These are phyloP conservation scores for Komagataella pseudopastoris DNA, from an alignment of 805 yeast genomes.

Conservation along the genomic window DNA sequence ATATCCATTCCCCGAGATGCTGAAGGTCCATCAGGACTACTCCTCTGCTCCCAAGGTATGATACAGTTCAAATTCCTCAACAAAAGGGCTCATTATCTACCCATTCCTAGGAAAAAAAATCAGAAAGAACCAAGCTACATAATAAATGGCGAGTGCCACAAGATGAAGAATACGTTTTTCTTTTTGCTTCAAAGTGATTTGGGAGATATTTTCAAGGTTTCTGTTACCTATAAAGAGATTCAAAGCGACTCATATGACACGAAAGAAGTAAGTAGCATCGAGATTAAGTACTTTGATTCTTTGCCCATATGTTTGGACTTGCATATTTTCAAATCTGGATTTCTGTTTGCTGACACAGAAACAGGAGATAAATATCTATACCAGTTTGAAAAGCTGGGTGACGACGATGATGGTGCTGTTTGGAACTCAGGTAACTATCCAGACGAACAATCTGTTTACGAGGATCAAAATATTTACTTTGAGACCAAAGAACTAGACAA, in stretches of 20 bases:
- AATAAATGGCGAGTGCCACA: constrained; percentile 50
- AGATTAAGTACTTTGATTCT: constrained; percentile 67
- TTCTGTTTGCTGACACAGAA: constrained; percentile 53
- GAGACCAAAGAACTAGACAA: constrained; percentile 32
- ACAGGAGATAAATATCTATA: constrained; percentile 52
- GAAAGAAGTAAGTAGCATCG: constrained; percentile 23
- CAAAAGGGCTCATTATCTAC: constrained; percentile 22
- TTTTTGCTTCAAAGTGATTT: constrained; percentile 51
- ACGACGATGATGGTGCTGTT: constrained; percentile 22
- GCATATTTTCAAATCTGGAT: constrained; percentile 61
- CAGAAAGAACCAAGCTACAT: constrained; percentile 20
- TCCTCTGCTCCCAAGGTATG: constrained; percentile 46
- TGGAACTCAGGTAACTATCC: constrained; percentile 21
- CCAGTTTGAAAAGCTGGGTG: constrained; percentile 71
- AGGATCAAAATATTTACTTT: constrained; percentile 11
- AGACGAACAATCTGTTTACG: constrained; percentile 16
- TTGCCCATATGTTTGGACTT: constrained; percentile 45
- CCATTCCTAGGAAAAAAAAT: constrained; percentile 38
- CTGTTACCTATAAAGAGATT: constrained; percentile 28
- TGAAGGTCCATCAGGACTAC: constrained; percentile 59
- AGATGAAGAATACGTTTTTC: constrained; percentile 49
- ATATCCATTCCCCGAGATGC: constrained; percentile 60
- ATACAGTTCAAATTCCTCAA: constrained; percentile 36
- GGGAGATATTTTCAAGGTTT: constrained; percentile 70
- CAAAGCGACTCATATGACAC: constrained; percentile 23